Percentiles rank a stretch among this genome's conserved stretches.
phyloP scores from a whole-genome alignment of 371 early-diverging fungal species.

The Mucor velutinosus region DNA sequence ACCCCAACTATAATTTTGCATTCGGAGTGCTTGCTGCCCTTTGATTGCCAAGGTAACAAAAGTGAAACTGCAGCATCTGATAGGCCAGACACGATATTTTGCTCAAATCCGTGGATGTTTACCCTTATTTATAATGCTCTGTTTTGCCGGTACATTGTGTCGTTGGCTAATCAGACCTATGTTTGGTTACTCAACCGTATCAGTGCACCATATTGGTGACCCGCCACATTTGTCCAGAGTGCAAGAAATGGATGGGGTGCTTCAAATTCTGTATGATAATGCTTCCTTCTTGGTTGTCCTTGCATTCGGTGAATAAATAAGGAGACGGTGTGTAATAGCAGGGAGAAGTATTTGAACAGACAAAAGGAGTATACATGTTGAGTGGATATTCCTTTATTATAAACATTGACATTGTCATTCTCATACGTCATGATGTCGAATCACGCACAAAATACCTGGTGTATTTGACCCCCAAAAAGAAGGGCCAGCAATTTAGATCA shows the following conservation, averaged over 20 bases:
- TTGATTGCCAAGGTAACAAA: not conserved
- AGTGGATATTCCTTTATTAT: not conserved
- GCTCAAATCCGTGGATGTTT: not conserved
- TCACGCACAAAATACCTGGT: not conserved
- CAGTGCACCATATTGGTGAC: not conserved
- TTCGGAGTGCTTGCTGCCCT: not conserved
- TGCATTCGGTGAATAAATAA: conserved; percentile 1
- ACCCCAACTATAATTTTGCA: conserved; percentile 1
- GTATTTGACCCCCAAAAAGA: not conserved
- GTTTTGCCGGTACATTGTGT: not conserved
- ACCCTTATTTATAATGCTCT: not conserved
- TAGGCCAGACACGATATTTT: not conserved
- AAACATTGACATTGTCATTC: not conserved
- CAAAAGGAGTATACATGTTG: not conserved
- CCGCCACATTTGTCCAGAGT: not conserved
- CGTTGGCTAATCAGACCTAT: not conserved
- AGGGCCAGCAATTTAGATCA: not conserved
- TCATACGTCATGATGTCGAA: not conserved
- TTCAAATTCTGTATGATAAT: not conserved
- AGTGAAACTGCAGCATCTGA: not conserved
- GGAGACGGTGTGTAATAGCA: not conserved
- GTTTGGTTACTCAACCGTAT: not conserved
- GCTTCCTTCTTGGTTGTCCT: not conserved
- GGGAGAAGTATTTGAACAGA: not conserved
- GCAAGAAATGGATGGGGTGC: conserved; percentile 4